Conservation (phyloP, 306 rosid genomes). For the Canavalia gladiata region DNA sequence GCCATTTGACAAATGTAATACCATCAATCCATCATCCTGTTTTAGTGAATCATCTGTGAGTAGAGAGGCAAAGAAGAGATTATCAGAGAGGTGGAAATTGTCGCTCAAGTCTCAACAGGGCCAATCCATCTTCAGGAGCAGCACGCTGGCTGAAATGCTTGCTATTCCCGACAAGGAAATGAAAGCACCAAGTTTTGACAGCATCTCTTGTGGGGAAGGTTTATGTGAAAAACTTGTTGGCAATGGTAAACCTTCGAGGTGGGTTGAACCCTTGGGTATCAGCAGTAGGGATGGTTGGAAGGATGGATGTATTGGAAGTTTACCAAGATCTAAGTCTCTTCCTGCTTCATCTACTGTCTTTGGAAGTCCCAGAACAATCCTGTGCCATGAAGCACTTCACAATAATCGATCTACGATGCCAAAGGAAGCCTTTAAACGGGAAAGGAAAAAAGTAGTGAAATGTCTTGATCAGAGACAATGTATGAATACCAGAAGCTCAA, state of each 20-base stretch:
- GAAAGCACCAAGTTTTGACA: neutral
- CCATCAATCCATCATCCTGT: neutral
- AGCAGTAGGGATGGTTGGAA: slow-evolving; percentile 41
- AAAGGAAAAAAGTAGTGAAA: neutral
- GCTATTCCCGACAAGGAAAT: slow-evolving; percentile 20
- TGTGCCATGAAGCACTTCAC: slow-evolving; percentile 15
- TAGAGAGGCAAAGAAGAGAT: slow-evolving; percentile 39
- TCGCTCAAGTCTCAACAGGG: slow-evolving; percentile 20
- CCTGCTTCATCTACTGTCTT: slow-evolving; percentile 36
- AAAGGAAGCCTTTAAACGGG: neutral
- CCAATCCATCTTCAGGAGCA: neutral
- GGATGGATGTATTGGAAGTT: slow-evolving; percentile 31
- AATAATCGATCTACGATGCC: slow-evolving; percentile 26
- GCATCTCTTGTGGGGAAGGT: neutral
- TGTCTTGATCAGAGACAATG: slow-evolving; percentile 10
- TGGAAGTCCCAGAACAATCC: slow-evolving; percentile 36
- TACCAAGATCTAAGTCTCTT: slow-evolving; percentile 23
- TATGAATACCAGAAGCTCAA: neutral
- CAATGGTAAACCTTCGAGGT: slow-evolving; percentile 7
- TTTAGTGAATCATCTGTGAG: slow-evolving; percentile 29
- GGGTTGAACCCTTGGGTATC: slow-evolving; percentile 34
- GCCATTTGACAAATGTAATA: neutral
- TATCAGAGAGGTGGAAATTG: slow-evolving; percentile 37
- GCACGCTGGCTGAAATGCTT: slow-evolving; percentile 37
- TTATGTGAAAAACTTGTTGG: neutral